A percentile compares a stretch with the other conserved stretches of the same genome.
phyloP scores from a whole-genome alignment of 2,329 filamentous ascomycete species.

The Zarea fungicola region DNA sequence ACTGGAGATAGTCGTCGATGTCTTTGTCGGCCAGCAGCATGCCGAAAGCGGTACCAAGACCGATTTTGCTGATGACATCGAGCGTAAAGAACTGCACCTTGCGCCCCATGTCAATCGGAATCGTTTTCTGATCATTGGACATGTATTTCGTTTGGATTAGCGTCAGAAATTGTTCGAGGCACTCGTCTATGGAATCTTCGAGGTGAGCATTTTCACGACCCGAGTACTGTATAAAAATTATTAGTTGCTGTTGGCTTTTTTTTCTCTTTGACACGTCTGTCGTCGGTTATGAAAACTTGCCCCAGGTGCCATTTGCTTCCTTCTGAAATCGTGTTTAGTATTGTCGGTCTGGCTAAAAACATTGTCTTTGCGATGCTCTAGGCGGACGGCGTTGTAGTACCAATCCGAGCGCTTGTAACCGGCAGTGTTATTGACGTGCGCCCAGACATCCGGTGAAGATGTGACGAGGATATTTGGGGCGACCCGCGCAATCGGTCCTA shows the following conservation, averaged over 20 bases:
- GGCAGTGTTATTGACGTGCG: conserved; percentile 36
- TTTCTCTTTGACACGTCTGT: background rate
- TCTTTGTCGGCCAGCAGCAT: conserved; percentile 42
- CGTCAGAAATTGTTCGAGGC: conserved; percentile 38
- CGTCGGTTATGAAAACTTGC: conserved; percentile 26
- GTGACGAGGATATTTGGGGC: conserved; percentile 46
- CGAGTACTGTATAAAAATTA: conserved; percentile 38
- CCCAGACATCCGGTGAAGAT: conserved; percentile 42
- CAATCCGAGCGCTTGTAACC: conserved; percentile 37
- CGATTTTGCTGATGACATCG: conserved; percentile 48
- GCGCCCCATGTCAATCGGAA: conserved; percentile 40
- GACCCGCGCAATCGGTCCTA: conserved; percentile 27
- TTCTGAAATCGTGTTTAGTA: conserved; percentile 37
- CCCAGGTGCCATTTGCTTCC: conserved; percentile 47
- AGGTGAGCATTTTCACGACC: conserved; percentile 49
- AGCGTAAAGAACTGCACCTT: conserved; percentile 47
- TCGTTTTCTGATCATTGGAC: conserved; percentile 22
- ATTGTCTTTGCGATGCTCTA: conserved; percentile 46
- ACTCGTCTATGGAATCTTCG: conserved; percentile 43
- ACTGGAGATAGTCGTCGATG: conserved; percentile 34
- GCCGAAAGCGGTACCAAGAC: conserved; percentile 45
- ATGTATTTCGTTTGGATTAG: conserved; percentile 42
- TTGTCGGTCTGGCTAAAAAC: conserved; percentile 48
- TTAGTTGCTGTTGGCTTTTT: background rate
- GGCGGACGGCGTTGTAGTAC: conserved; percentile 40